A percentile compares a stretch with the other conserved stretches of the same genome.
Evolutionary conservation across 805 yeast species (phyloP).

Genomic region (Suhomyces emberorum): DNA sequence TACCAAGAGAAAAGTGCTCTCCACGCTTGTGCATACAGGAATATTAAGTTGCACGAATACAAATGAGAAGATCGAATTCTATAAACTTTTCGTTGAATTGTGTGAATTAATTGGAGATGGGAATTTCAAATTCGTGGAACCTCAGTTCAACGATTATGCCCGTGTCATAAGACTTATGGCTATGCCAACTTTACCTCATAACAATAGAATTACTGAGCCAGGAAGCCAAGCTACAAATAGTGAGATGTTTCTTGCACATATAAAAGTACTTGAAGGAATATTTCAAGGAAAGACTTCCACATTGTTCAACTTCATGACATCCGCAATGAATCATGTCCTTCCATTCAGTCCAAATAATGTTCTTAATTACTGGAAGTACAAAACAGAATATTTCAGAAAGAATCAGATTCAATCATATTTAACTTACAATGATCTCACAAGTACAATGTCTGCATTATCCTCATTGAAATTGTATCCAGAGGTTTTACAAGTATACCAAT

Average conservation of each 20-base stretch:
- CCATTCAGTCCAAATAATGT: slow-evolving; percentile 14
- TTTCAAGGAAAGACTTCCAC: slow-evolving; percentile 3
- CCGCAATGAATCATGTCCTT: slow-evolving; percentile 13
- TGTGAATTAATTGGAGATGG: slow-evolving; percentile 16
- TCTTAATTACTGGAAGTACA: slow-evolving; percentile 21
- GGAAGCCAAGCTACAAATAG: no score
- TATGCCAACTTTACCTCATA: slow-evolving; percentile 7
- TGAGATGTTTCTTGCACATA: slow-evolving; percentile 10
- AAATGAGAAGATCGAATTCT: slow-evolving; percentile 12
- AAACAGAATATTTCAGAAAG: slow-evolving; percentile 2
- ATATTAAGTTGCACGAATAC: slow-evolving; percentile 13
- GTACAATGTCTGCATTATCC: slow-evolving; percentile 29
- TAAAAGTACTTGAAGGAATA: slow-evolving; percentile 6
- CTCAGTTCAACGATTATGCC: slow-evolving; percentile 17
- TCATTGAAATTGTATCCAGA: slow-evolving; percentile 17
- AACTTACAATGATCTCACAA: slow-evolving; percentile 23
- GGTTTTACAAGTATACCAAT: slow-evolving; percentile 30
- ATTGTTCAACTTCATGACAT: slow-evolving; percentile 15
- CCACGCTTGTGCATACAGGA: slow-evolving; percentile 15
- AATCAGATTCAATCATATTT: slow-evolving; percentile 1
- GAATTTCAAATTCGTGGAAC: slow-evolving; percentile 15
- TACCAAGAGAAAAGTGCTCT: slow-evolving; percentile 19
- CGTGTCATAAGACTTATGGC: slow-evolving; percentile 18
- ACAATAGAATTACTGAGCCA: neutral
- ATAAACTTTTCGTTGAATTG: slow-evolving; percentile 16